A percentile compares a stretch with the other conserved stretches of the same genome.
Evolutionary conservation across 2,329 filamentous ascomycete genomes (phyloP).

Genomic region (Botrytis medusae): DNA sequence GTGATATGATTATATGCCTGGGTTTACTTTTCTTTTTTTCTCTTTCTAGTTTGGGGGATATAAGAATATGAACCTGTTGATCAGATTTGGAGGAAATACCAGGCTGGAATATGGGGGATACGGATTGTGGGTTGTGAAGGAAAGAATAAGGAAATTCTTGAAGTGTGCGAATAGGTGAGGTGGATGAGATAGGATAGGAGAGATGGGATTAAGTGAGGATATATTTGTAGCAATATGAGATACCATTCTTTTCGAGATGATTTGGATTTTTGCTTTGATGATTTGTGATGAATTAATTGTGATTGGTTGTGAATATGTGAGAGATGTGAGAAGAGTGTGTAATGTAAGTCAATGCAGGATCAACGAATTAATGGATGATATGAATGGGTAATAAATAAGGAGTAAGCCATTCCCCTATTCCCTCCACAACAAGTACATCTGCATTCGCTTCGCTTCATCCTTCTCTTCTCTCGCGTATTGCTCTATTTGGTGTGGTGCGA

Average conservation of each 20-base stretch:
- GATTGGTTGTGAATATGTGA: background rate
- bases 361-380: background rate
- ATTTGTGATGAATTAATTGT: background rate
- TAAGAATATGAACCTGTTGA: slow-evolving; percentile 14
- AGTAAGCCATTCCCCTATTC: background rate
- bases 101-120: slow-evolving; percentile 4
- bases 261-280: too few species aligned
- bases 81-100: slow-evolving; percentile 17
- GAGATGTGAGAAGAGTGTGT: background rate
- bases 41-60: background rate
- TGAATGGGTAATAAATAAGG: background rate
- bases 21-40: slow-evolving; percentile 11
- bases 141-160: background rate
- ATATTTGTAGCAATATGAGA: slow-evolving; percentile 23
- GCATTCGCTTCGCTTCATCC: too few species aligned
- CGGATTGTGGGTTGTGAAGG: background rate
- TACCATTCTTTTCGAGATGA: slow-evolving; percentile 13
- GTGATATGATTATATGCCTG: slow-evolving; percentile 24
- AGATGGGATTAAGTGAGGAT: slow-evolving; percentile 14
- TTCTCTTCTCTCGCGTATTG: too few species aligned
- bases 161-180: background rate
- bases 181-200: background rate
- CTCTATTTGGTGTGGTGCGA: too few species aligned
- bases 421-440: too few species aligned
- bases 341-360: background rate